Evolutionary conservation across 163 green algal species (phyloP).

Genomic region (Scenedesmus sp.): DNA sequence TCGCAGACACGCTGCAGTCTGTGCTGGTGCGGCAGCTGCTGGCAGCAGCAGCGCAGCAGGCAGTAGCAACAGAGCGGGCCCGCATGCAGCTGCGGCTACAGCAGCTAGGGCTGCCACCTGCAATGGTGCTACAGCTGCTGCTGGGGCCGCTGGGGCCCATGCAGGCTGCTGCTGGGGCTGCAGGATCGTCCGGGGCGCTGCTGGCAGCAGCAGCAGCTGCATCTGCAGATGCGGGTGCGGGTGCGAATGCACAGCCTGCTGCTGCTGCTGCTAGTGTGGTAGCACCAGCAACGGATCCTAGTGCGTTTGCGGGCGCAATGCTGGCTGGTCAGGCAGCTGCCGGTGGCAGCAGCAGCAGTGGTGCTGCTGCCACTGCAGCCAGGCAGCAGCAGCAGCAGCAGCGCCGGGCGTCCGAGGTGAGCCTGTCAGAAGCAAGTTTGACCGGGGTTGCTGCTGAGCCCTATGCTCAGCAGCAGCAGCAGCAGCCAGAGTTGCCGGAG

Average conservation of each 20-base stretch:
- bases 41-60: conserved; percentile 19
- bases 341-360: not conserved
- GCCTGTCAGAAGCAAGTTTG: not conserved
- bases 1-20: conserved; percentile 42
- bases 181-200: not conserved
- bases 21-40: conserved; percentile 33
- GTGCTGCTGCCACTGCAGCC: not conserved
- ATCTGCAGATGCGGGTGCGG: not conserved
- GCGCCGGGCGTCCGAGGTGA: not conserved
- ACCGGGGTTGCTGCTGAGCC: not conserved
- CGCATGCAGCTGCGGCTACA: conserved; percentile 41
- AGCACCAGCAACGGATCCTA: not conserved
- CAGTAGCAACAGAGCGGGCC: conserved; percentile 13
- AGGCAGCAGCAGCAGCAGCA: not conserved
- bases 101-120: not conserved
- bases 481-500: not conserved
- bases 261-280: not conserved
- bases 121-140: conserved; percentile 32
- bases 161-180: not conserved
- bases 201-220: not conserved
- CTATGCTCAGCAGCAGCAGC: not conserved
- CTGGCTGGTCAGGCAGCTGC: not conserved
- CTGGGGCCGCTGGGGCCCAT: not conserved
- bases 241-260: not conserved
- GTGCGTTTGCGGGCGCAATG: not conserved